Evolutionary conservation across 2,329 filamentous ascomycete genomes (phyloP).

Genomic region (Talaromyces atroroseus): DNA sequence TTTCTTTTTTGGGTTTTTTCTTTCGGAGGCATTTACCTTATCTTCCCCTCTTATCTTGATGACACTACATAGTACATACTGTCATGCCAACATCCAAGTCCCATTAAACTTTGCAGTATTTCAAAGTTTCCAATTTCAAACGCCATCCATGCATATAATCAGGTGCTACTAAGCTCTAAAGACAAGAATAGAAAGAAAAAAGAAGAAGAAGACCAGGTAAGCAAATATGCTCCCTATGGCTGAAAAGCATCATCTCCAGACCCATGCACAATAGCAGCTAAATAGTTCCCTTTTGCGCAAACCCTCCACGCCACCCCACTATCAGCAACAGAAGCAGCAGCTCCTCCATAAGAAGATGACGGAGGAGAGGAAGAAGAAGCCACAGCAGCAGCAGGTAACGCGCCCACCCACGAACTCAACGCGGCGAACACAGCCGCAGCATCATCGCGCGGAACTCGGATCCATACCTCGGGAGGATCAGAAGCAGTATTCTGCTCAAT

Average conservation of each 20-base stretch:
- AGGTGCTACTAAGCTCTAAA: background rate
- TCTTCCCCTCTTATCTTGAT: background rate
- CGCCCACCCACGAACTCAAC: conserved; percentile 44
- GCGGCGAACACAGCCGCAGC: conserved; percentile 38
- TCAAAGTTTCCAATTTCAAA: background rate
- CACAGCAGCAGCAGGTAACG: conserved; percentile 1
- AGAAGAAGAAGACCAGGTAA: no score
- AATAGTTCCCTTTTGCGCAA: conserved; percentile 33
- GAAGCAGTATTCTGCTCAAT: conserved; percentile 18
- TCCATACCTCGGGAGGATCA: conserved; percentile 27
- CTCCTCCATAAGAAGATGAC: background rate
- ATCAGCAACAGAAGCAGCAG: conserved; percentile 9
- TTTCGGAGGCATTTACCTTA: background rate
- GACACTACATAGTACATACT: background rate
- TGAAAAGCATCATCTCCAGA: conserved; percentile 32
- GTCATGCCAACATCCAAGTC: background rate
- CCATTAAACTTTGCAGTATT: background rate
- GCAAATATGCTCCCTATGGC: background rate
- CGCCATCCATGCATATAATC: background rate
- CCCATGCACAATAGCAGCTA: conserved; percentile 30
- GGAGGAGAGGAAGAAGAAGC: background rate
- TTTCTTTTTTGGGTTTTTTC: background rate
- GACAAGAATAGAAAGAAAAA: background rate
- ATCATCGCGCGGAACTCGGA: conserved; percentile 43
- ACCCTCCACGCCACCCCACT: conserved; percentile 34